Evolutionary conservation across 345 rosid species (phyloP), one percentile per base, ranked within the genome.

Genomic region (Citrus trifoliata): DNA sequence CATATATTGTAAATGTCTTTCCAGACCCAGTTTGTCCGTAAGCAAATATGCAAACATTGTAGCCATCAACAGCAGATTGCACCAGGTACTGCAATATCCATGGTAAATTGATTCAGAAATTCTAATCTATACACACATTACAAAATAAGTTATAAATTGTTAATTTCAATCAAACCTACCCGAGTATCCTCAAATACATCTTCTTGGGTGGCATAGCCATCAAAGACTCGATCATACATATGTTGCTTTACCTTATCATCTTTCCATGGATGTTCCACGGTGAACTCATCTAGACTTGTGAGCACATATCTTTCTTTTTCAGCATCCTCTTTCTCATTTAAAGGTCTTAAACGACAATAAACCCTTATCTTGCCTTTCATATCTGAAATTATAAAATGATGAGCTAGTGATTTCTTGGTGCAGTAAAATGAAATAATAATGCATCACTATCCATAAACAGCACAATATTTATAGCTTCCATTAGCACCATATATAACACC

Each of bases 11-110:
- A 84, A 90, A 96, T 85, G 99, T 96, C 85, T 96, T 96, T 58
- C 98, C 99, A 33, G 99, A 96, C 64, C 98, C 98, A 75, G 98
- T 96, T 90, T 96, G 99, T 66, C 99, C 99, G 81, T 96, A 94
- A 46, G 98, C 99, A 85, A 96, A 96, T 79, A 96, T 93, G 84
- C 98, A 96, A 4, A 96, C 97, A 25, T 96, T 96, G 76, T 90
- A 96, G 14, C 99, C 99, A 87, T 96, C 99, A 10, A 94, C 88
- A 71, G 98, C 97, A 51, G 99, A 94, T 76, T 96, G 99, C 68
- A 95, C 97, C 86, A 95, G 85, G 83, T 92, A 92, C 99, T 95
- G 87, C 80, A 68, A 30, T 73, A 5, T 32, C 73, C 80, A 71
- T 10, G 4, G 69, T 38, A 16, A 33, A 60, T 65, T 30, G 18